These are phyloP conservation scores for Syncephalastrum sp. DNA, from an alignment of 371 early-diverging fungal genomes.

Conservation along the genomic window DNA sequence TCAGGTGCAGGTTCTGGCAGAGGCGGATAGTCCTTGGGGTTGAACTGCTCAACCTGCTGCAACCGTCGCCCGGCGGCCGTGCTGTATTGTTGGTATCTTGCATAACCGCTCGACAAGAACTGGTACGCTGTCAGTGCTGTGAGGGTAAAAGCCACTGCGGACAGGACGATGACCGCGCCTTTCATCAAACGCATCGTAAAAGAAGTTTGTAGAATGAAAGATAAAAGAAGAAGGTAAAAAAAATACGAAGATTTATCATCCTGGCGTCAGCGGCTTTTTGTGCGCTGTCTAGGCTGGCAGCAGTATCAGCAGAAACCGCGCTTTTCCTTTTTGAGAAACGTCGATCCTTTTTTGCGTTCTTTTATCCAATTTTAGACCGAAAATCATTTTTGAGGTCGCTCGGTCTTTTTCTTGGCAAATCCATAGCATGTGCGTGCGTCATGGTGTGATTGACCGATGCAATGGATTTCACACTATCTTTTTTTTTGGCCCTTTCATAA, in stretches of 20 bases:
- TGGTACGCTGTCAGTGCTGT: neutral
- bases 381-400: no score
- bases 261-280: neutral
- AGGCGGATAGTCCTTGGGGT: conserved; percentile 8
- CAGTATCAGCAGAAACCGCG: no score
- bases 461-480: no score
- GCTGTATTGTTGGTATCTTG: neutral
- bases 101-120: neutral
- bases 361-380: no score
- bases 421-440: no score
- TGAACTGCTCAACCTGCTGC: neutral
- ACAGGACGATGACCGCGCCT: conserved; percentile 1
- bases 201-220: neutral
- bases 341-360: no score
- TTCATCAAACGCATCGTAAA: conserved; percentile 10
- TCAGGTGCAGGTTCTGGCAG: neutral
- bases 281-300: neutral
- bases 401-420: no score
- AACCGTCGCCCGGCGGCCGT: conserved; percentile 2
- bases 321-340: no score
- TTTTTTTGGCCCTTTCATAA: no score
- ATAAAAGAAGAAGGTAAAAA: neutral
- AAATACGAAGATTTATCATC: neutral
- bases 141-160: neutral
- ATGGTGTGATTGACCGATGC: no score